A percentile compares a stretch with the other conserved stretches of the same genome.
phyloP scores from a whole-genome alignment of 2,329 filamentous ascomycete species.

The Seiridium cupressi region DNA sequence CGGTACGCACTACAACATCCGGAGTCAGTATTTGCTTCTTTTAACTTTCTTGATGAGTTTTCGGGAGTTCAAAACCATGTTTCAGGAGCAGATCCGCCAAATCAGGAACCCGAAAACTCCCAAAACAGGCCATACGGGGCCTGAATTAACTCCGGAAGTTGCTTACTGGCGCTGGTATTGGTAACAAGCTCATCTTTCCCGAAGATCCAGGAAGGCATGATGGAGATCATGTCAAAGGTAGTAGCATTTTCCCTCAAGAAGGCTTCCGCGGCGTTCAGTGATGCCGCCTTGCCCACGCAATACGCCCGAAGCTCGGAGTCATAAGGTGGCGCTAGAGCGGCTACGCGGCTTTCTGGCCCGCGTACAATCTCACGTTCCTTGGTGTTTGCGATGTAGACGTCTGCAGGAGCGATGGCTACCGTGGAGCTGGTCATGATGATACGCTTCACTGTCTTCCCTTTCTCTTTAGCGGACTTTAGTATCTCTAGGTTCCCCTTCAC shows the following conservation, averaged over 20 bases:
- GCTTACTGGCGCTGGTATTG: background rate
- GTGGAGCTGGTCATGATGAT: conserved; percentile 26
- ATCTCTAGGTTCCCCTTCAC: conserved; percentile 20
- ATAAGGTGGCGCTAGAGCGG: conserved; percentile 6
- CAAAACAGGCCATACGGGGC: too few relatives aligned
- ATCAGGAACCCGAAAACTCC: too few relatives aligned
- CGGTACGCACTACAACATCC: background rate
- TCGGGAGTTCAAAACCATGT: too few relatives aligned
- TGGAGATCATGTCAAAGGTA: conserved; percentile 10
- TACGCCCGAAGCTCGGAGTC: conserved; percentile 11
- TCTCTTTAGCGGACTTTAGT: conserved; percentile 18
- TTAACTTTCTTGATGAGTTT: too few relatives aligned
- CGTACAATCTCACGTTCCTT: background rate
- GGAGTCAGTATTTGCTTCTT: too few relatives aligned
- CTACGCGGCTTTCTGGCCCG: conserved; percentile 7
- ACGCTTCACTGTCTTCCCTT: conserved; percentile 17
- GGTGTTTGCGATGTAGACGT: background rate
- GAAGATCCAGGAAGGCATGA: conserved; percentile 10
- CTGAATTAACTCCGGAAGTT: too few relatives aligned
- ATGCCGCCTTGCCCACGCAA: conserved; percentile 12
- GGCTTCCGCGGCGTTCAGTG: conserved; percentile 6
- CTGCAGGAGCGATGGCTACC: conserved; percentile 20
- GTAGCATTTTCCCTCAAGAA: background rate
- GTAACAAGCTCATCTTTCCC: conserved; percentile 10
- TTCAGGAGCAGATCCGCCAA: too few relatives aligned